These are phyloP conservation scores for Alnus rubra DNA, from an alignment of 306 rosid species.

Conservation along the genomic window DNA sequence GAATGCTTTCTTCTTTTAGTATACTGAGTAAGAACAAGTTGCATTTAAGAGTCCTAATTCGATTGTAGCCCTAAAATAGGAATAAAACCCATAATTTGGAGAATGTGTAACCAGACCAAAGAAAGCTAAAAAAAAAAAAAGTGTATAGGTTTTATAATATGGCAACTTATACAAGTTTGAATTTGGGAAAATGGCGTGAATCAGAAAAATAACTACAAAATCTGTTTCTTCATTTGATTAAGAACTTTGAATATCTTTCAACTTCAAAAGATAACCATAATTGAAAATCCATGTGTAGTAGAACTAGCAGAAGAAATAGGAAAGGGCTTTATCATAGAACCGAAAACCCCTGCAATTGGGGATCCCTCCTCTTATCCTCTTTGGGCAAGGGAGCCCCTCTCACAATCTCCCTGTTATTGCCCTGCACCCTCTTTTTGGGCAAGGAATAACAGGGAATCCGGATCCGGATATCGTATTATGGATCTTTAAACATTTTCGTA, in stretches of 20 bases:
- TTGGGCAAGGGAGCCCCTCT: no score
- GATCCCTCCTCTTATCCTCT: no score
- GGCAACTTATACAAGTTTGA: no score
- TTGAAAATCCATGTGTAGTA: not conserved
- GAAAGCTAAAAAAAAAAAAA: no score
- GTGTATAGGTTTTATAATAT: no score
- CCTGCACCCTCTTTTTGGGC: not conserved
- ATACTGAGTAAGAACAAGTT: not conserved
- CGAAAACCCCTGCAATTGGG: no score
- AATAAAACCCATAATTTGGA: not conserved
- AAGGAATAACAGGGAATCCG: no score
- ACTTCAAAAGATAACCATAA: not conserved
- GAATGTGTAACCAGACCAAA: not conserved
- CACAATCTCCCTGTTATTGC: no score
- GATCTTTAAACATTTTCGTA: not conserved
- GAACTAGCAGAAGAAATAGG: not conserved
- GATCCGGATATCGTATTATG: no score
- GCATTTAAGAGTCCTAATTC: not conserved
- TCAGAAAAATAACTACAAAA: no score
- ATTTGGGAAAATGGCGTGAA: no score
- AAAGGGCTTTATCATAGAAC: not conserved
- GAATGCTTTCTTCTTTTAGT: not conserved
- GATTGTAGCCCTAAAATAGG: not conserved
- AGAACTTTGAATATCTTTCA: not conserved
- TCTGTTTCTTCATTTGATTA: not conserved